Base-by-base conservation (phyloP, 805 yeast genomes). In the Ogataea allantospora region DNA sequence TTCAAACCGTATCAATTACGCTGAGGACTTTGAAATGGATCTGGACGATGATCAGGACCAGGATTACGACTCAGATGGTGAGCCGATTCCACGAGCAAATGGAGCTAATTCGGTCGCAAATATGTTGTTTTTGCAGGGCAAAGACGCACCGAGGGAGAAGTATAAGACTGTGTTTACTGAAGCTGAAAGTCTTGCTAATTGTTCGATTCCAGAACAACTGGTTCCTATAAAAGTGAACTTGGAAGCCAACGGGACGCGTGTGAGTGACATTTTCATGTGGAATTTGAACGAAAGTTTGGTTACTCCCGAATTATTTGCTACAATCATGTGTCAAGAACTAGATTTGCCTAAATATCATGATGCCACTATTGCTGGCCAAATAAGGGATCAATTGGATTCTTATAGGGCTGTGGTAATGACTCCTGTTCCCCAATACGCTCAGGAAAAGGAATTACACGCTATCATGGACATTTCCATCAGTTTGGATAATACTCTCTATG, bases 381-480 rank as follows among this genome's bases (percentile, higher is more conserved):
- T 93, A 40, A 76, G 73, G 40, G 81, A 86, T 37, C 97, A 89
- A 60, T 68, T 93, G 13, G 88, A 83, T 45, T 95, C 86, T 40
- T 83, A 77, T 53, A 72, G 76, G 19, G 77, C 75, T 30, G 71
- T 79, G 2, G 78, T 85, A 1, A 65, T 76, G 9, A 73, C 85
- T 21, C 78, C 79, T 36, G 69, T 88, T 18, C 91, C 95, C 12
- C 58, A 51, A 24, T 35, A 50, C 35, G 42, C 47, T 18, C 49
- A 46, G 25, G 62, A 58, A 41, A 66, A 63, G 25, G 86, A 80
- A 40, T 64, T 81, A 19, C 93, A 85, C 53, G 95, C 85, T 1
- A 73, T 93, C 3, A 73, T 93, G 23, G 85, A 88, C 47, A 63
- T 93, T 25, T 80, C 91, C 11, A 85, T 93, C 33, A 87, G 83